phyloP scores from a whole-genome alignment of 1,139 yeast species.

The Geotrichum macrosporum region DNA sequence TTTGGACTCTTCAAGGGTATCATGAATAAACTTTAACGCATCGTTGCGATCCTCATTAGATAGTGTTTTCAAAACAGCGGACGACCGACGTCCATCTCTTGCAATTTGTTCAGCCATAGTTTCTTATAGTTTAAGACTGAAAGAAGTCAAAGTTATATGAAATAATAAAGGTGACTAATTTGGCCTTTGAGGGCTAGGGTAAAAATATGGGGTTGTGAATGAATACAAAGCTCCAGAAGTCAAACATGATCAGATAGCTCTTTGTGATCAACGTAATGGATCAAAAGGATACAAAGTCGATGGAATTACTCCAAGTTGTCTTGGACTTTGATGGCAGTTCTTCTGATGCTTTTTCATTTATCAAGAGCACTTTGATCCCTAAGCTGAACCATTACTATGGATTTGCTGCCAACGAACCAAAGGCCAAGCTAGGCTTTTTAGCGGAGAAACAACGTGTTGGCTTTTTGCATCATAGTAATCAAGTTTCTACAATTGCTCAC shows the following conservation, averaged over 20 bases:
- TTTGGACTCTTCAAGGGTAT: slow-evolving; percentile 56
- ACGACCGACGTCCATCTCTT: slow-evolving; percentile 68
- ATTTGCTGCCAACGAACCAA: neutral
- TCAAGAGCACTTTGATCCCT: neutral
- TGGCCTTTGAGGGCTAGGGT: neutral
- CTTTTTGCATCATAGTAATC: slow-evolving; percentile 1
- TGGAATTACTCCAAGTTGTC: neutral
- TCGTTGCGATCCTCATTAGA: slow-evolving; percentile 65
- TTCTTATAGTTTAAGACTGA: neutral
- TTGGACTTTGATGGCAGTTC: neutral
- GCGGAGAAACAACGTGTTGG: neutral
- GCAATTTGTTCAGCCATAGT: slow-evolving; percentile 70
- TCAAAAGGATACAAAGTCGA: neutral
- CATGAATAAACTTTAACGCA: slow-evolving; percentile 69
- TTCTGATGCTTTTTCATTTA: slow-evolving; percentile 1
- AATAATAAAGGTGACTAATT: neutral
- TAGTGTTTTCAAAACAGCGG: slow-evolving; percentile 73
- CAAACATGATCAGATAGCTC: no score
- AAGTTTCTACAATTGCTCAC: slow-evolving; percentile 8
- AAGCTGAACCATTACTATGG: slow-evolving; percentile 8
- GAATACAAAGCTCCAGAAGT: neutral
- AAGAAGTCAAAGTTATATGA: neutral
- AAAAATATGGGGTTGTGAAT: neutral
- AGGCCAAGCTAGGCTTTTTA: neutral
- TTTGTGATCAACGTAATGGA: neutral